A percentile compares a stretch with the other conserved stretches of the same genome.
These are phyloP conservation scores for Fusarium sp. DNA, from an alignment of 2,329 filamentous ascomycete species.

Conservation along the genomic window DNA sequence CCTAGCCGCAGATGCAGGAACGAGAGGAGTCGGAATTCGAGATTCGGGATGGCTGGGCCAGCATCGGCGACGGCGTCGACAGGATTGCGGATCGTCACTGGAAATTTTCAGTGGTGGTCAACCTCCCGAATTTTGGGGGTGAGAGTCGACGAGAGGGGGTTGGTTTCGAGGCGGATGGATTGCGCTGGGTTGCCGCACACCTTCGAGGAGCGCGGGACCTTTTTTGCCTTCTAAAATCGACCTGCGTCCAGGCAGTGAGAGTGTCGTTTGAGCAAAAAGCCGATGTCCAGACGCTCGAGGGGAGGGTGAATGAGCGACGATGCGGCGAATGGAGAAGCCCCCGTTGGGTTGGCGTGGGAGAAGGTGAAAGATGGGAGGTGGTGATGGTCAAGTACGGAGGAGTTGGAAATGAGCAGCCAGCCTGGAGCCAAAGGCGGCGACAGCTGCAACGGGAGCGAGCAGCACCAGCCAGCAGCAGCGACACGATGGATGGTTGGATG, in stretches of 20 bases:
- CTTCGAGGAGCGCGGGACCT: slow-evolving; percentile 31
- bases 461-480: slow-evolving; percentile 12
- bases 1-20: slow-evolving; percentile 46
- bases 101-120: slow-evolving; percentile 43
- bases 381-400: slow-evolving; percentile 36
- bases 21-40: slow-evolving; percentile 50
- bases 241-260: slow-evolving; percentile 31
- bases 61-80: slow-evolving; percentile 50
- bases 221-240: slow-evolving; percentile 14
- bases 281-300: slow-evolving; percentile 17
- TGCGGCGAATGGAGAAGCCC: slow-evolving; percentile 33
- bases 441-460: slow-evolving; percentile 27
- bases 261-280: slow-evolving; percentile 12
- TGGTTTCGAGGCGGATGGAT: slow-evolving; percentile 35
- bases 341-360: slow-evolving; percentile 32
- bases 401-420: slow-evolving; percentile 18
- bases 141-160: slow-evolving; percentile 36
- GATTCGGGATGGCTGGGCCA: slow-evolving; percentile 58
- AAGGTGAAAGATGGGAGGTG: slow-evolving; percentile 36
- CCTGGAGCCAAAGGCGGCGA: slow-evolving; percentile 27
- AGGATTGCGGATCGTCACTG: slow-evolving; percentile 45
- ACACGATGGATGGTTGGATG: slow-evolving; percentile 24
- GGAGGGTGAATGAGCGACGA: slow-evolving; percentile 35
- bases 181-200: slow-evolving; percentile 34
- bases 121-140: slow-evolving; percentile 51